Evolutionary conservation across 73 alveolate genomes (phyloP).

Genomic region (Chromera velia): DNA sequence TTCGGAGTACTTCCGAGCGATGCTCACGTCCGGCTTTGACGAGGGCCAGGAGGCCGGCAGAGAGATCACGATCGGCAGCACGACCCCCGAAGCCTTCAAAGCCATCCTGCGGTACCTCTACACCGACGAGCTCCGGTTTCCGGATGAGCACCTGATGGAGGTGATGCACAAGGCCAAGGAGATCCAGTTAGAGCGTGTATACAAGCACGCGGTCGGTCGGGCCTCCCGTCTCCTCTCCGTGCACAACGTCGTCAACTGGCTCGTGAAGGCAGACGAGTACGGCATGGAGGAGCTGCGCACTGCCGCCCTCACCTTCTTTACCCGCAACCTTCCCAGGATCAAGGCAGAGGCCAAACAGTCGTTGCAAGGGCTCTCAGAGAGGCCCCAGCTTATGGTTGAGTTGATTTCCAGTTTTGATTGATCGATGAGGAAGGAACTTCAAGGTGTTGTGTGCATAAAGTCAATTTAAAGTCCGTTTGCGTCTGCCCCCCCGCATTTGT

Average conservation of each 20-base stretch:
- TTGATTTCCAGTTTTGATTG: too few relatives aligned
- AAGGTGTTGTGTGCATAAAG: too few relatives aligned
- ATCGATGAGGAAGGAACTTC: too few relatives aligned
- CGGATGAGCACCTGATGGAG: not conserved
- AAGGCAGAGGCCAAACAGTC: too few relatives aligned
- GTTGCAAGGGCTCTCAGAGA: too few relatives aligned
- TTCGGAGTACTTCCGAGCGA: not conserved
- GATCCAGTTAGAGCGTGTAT: not conserved
- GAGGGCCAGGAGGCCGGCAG: slow-evolving; percentile 4
- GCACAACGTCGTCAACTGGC: slow-evolving; percentile 3
- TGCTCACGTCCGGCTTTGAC: not conserved
- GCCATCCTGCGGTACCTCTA: slow-evolving; percentile 5
- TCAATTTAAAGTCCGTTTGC: too few relatives aligned
- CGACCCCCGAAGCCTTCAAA: slow-evolving; percentile 1
- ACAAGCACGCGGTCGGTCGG: not conserved
- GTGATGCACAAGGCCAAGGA: not conserved
- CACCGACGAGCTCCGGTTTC: not conserved
- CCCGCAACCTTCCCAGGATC: too few relatives aligned
- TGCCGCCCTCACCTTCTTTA: too few relatives aligned
- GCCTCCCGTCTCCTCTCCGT: not conserved
- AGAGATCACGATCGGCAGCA: not conserved
- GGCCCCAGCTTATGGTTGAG: too few relatives aligned
- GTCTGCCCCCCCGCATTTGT: too few relatives aligned
- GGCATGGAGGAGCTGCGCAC: too few relatives aligned
- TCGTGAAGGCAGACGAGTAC: too few relatives aligned